Percentiles rank a stretch among this genome's conserved stretches.
These are phyloP conservation scores for Ogataea pignaliae DNA, from an alignment of 805 yeast genomes.

Conservation along the genomic window DNA sequence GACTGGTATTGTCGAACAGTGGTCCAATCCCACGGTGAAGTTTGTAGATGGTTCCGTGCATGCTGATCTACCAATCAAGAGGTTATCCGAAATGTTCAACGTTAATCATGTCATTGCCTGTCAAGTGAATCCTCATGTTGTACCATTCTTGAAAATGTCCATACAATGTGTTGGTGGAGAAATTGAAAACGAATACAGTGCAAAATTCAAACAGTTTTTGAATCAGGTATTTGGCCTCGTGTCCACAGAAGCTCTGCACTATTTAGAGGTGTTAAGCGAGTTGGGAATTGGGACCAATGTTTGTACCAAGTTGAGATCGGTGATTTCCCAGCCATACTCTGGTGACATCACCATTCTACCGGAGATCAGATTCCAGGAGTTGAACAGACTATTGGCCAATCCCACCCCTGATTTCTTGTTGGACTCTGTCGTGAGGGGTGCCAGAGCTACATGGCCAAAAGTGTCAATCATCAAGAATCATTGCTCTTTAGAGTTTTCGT, in stretches of 20 bases:
- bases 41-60: constrained; percentile 97
- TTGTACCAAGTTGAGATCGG: constrained; percentile 67
- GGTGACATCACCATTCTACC: constrained; percentile 95
- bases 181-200: constrained; percentile 55
- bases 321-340: constrained; percentile 80
- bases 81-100: constrained; percentile 93
- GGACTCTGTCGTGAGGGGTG: constrained; percentile 74
- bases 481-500: constrained; percentile 82
- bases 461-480: constrained; percentile 81
- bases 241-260: constrained; percentile 73
- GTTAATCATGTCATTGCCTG: constrained; percentile 97
- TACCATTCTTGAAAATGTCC: constrained; percentile 73
- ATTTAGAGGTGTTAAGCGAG: constrained; percentile 67
- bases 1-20: constrained; percentile 70
- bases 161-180: constrained; percentile 67
- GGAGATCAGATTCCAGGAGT: constrained; percentile 54
- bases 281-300: constrained; percentile 71
- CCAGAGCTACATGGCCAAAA: constrained; percentile 92
- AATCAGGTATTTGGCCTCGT: constrained; percentile 54
- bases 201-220: constrained; percentile 47
- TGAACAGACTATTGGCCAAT: constrained; percentile 63
- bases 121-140: constrained; percentile 95
- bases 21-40: constrained; percentile 73
- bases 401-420: constrained; percentile 76
- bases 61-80: constrained; percentile 84